A percentile compares a stretch with the other conserved stretches of the same genome.
phyloP scores from a whole-genome alignment of 2,329 filamentous ascomycete species.

The Trichoderma sp. region DNA sequence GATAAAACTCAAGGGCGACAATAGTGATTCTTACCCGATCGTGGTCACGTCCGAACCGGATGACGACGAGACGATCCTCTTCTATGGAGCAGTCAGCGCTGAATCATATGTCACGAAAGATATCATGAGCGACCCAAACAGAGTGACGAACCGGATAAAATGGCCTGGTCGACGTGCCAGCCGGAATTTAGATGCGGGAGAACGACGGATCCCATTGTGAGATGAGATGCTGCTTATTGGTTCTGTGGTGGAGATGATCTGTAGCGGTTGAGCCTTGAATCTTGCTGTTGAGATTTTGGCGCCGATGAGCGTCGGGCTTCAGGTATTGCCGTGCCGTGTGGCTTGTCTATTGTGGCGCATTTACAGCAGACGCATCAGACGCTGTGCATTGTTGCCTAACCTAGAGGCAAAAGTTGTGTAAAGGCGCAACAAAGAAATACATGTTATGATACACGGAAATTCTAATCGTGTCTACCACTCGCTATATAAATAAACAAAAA shows the following conservation, averaged over 20 bases:
- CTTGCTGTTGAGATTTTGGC: neutral
- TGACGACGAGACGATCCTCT: slow-evolving; percentile 88
- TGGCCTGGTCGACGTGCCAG: slow-evolving; percentile 98
- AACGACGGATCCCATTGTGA: slow-evolving; percentile 72
- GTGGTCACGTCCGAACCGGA: slow-evolving; percentile 86
- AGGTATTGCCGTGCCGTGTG: slow-evolving; percentile 16
- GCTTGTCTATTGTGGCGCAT: slow-evolving; percentile 8
- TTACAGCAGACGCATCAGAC: too few relatives aligned
- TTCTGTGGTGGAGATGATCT: neutral
- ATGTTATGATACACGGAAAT: neutral
- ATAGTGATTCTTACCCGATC: slow-evolving; percentile 49
- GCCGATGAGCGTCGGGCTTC: neutral
- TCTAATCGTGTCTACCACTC: neutral
- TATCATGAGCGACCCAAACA: neutral
- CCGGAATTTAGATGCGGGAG: slow-evolving; percentile 86
- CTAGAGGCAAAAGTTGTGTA: neutral
- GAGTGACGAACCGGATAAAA: slow-evolving; percentile 41
- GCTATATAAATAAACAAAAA: neutral
- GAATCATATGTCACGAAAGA: neutral
- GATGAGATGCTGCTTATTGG: neutral
- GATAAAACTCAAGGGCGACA: too few relatives aligned
- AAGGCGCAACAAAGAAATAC: neutral
- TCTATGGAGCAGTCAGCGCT: slow-evolving; percentile 48
- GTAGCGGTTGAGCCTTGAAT: neutral
- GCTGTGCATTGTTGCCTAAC: neutral